These are phyloP conservation scores for Choricystis sp. DNA, from an alignment of 139 green algal genomes.

Conservation along the genomic window DNA sequence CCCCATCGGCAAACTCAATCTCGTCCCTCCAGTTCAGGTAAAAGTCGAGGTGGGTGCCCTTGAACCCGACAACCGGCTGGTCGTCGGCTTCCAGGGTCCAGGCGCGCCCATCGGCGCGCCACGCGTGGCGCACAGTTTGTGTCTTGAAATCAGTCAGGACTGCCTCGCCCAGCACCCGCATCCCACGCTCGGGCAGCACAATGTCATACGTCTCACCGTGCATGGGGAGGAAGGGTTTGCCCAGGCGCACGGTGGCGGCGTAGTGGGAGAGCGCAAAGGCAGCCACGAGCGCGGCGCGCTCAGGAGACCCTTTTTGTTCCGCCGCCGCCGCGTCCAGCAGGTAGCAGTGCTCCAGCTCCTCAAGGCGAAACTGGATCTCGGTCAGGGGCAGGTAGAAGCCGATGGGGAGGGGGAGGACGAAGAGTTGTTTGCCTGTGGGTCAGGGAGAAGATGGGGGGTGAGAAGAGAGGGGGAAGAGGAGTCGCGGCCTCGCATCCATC, in stretches of 20 bases:
- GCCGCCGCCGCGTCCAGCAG: background rate
- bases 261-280: slow-evolving; percentile 1
- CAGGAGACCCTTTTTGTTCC: background rate
- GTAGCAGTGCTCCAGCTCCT: slow-evolving; percentile 1
- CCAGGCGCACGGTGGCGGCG: background rate
- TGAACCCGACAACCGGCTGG: background rate
- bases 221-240: background rate
- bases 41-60: background rate
- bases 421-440: background rate
- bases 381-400: slow-evolving; percentile 1
- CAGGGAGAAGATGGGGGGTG: background rate
- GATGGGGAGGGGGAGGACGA: background rate
- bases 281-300: background rate
- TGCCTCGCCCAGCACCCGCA: background rate
- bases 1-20: background rate
- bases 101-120: background rate
- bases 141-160: background rate
- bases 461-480: background rate
- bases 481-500: no score
- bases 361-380: background rate
- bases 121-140: background rate
- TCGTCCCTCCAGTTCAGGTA: slow-evolving; percentile 1
- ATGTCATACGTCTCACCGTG: slow-evolving; percentile 1
- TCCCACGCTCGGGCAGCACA: background rate
- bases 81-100: slow-evolving; percentile 2